Evolutionary conservation across 768 basidiomycete species (phyloP), one percentile per base, ranked within the genome.

Genomic region (Gloeostereum incarnatum): DNA sequence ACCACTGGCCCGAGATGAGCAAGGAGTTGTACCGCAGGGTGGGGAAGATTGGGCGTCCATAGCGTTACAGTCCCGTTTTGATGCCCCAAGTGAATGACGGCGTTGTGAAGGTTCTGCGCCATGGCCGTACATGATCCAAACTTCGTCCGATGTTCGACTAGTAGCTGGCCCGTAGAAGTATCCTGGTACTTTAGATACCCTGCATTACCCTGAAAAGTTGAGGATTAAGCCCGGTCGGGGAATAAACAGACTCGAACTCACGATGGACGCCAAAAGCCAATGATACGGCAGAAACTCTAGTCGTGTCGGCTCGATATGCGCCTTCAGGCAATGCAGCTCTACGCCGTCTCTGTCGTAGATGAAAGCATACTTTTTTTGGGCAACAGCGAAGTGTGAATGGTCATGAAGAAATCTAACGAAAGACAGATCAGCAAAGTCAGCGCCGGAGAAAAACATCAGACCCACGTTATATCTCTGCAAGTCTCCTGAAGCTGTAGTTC

Each of bases 141-240:
- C 52, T 88, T 90, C 6, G 92, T 94, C 16, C 89, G 80, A 57
- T 94, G 89, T 54, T 89, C 81, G 25, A 78, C 76, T 23, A 98
- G 66, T 26, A 96, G 68, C 39, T 78, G 70, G 9, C 96, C 96
- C 0, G 91, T 98, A 3, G 94, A 91, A 0, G 89, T 93, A 54
- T 99, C 96, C 62, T 94, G 91, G 61, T 97, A 99, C 62, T 93
- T 93, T 0, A 98, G 68, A 57, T 80, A 88, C 2, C 96, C 94
- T 10, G 88, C 65, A 51, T 92, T 86, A 5, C 92, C 89, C 88
- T 79, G 42, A 9, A 42, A 31, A 18, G 32, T 23, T 39, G 27
- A 44, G 20, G 2, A 32, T 18, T 20, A 5, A 31, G 6, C 11
- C 20, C 18, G 19, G 20, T 21, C 11, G 20, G 22, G 13, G 19